Conservation (phyloP, 495 filamentous ascomycete genomes). For the Gamarada debralockiae region DNA sequence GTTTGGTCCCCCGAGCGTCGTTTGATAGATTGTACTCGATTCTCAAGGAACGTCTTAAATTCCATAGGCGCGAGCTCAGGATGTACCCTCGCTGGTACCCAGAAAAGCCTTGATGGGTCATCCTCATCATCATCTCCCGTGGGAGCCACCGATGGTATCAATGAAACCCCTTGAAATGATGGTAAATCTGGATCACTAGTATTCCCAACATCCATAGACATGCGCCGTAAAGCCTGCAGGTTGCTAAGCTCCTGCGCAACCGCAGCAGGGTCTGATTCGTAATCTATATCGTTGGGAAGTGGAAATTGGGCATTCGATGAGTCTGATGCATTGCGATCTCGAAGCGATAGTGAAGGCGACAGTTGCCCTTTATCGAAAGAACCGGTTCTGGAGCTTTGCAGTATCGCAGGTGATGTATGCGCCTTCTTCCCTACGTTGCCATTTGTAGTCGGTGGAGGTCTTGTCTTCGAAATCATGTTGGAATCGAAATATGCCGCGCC, state of each 20-base stretch:
- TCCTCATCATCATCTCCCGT: conserved; percentile 76
- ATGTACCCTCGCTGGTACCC: conserved; percentile 93
- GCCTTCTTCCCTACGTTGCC: conserved; percentile 18
- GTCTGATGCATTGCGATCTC: conserved; percentile 26
- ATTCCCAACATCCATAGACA: conserved; percentile 97
- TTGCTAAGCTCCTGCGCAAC: conserved; percentile 96
- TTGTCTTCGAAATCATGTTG: conserved; percentile 22
- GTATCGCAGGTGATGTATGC: conserved; percentile 20
- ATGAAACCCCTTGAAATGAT: conserved; percentile 60
- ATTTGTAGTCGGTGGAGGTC: conserved; percentile 19
- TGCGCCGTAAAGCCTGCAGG: conserved; percentile 86
- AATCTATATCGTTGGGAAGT: conserved; percentile 80
- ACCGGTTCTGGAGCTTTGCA: conserved; percentile 19
- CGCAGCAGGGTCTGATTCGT: conserved; percentile 82
- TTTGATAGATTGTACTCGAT: conserved; percentile 83
- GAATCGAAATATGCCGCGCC: conserved; percentile 35
- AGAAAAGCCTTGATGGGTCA: conserved; percentile 84
- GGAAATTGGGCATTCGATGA: conserved; percentile 39
- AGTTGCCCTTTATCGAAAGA: conserved; percentile 33
- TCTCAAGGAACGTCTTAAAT: conserved; percentile 95
- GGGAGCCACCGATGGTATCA: conserved; percentile 68
- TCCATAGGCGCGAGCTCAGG: conserved; percentile 94
- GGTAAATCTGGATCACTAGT: conserved; percentile 92
- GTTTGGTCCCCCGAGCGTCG: conserved; percentile 68
- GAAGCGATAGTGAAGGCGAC: conserved; percentile 57